phyloP scores from a whole-genome alignment of 106 monocot genomes.

The Vanilla planifolia region DNA sequence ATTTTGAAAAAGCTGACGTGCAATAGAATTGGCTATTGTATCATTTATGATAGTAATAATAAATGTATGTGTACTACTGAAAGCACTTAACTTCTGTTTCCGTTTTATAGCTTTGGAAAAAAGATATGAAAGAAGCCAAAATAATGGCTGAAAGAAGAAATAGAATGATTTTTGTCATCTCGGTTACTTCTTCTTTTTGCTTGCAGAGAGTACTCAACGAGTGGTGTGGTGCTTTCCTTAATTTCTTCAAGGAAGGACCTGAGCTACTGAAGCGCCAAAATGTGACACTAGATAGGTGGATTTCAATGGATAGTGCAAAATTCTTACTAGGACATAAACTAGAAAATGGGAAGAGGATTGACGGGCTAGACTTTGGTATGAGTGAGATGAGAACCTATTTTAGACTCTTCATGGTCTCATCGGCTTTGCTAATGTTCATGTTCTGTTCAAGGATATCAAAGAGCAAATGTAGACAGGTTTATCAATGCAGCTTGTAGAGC shows the following conservation, averaged over 20 bases:
- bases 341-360: constrained; percentile 25
- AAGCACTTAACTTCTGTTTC: too few relatives aligned
- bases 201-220: constrained; percentile 62
- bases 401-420: constrained; percentile 80
- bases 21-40: too few relatives aligned
- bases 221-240: constrained; percentile 69
- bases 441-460: constrained; percentile 90
- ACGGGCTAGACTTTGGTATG: constrained; percentile 73
- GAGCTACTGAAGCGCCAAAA: constrained; percentile 18
- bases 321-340: constrained; percentile 5
- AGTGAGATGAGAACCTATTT: constrained; percentile 87
- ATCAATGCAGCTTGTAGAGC: too few relatives aligned
- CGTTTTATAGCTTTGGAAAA: too few relatives aligned
- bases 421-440: constrained; percentile 85
- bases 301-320: constrained; percentile 20
- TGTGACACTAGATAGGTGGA: constrained; percentile 10
- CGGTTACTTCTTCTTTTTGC: too few relatives aligned
- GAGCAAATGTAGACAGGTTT: constrained; percentile 47
- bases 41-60: too few relatives aligned
- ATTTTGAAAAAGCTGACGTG: too few relatives aligned
- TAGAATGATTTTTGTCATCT: too few relatives aligned
- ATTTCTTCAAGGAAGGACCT: constrained; percentile 47
- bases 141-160: too few relatives aligned
- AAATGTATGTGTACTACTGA: too few relatives aligned
- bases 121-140: too few relatives aligned